These are phyloP conservation scores for Mycena pura DNA, from an alignment of 768 basidiomycete species.

Conservation along the genomic window DNA sequence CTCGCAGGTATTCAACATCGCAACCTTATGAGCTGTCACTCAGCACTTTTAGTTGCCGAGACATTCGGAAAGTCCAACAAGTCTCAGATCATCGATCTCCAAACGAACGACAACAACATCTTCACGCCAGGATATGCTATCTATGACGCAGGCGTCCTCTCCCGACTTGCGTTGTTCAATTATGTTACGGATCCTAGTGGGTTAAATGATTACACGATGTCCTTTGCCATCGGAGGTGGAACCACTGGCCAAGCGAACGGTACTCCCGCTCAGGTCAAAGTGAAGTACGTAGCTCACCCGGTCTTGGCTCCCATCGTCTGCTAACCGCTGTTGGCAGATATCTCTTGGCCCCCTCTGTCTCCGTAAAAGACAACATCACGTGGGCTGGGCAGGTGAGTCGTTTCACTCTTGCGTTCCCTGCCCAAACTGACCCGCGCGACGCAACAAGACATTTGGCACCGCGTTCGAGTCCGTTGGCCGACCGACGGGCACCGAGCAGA, in stretches of 20 bases:
- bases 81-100: slow-evolving; percentile 59
- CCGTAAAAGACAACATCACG: slow-evolving; percentile 62
- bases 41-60: slow-evolving; percentile 55
- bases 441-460: slow-evolving; percentile 66
- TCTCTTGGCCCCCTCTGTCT: slow-evolving; percentile 52
- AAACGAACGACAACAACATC: slow-evolving; percentile 44
- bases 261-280: slow-evolving; percentile 46
- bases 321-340: no score
- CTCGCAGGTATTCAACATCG: slow-evolving; percentile 44
- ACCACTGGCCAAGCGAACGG: slow-evolving; percentile 36
- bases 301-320: no score
- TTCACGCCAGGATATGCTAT: slow-evolving; percentile 60
- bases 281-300: no score
- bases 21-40: slow-evolving; percentile 40
- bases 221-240: slow-evolving; percentile 50
- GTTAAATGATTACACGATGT: slow-evolving; percentile 47
- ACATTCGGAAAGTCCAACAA: slow-evolving; percentile 53
- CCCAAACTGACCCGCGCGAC: slow-evolving; percentile 24
- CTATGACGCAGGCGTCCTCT: slow-evolving; percentile 58
- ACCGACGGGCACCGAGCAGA: slow-evolving; percentile 57
- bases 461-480: slow-evolving; percentile 73
- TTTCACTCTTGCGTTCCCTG: neutral
- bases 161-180: slow-evolving; percentile 61
- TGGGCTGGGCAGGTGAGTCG: slow-evolving; percentile 64
- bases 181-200: slow-evolving; percentile 55